A percentile compares a stretch with the other conserved stretches of the same genome.
Evolutionary conservation across 2,329 filamentous ascomycete genomes (phyloP).

Genomic region (Penicillium sp.): DNA sequence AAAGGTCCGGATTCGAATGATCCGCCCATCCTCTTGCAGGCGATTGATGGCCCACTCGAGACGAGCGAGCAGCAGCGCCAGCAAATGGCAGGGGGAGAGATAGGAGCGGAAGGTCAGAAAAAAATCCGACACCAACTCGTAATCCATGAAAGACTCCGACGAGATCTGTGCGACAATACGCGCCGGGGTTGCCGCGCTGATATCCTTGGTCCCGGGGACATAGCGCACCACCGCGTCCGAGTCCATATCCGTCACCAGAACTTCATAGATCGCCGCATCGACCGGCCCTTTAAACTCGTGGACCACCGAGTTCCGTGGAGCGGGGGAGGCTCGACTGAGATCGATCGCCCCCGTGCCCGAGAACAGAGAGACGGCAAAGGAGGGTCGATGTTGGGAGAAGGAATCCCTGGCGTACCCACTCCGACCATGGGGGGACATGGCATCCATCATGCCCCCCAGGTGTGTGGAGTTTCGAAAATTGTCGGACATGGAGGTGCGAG

Average conservation of each 20-base stretch:
- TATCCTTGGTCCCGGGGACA: conserved; percentile 61
- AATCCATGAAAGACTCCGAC: conserved; percentile 90
- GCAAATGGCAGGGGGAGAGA: conserved; percentile 66
- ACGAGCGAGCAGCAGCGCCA: conserved; percentile 77
- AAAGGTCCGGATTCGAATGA: conserved; percentile 93
- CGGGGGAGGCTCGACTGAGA: conserved; percentile 26
- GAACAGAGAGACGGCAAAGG: conserved; percentile 35
- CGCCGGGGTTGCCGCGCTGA: conserved; percentile 83
- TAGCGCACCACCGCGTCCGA: conserved; percentile 78
- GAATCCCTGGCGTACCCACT: conserved; percentile 24
- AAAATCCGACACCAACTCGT: conserved; percentile 94
- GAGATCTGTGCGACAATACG: conserved; percentile 94
- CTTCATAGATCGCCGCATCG: conserved; percentile 64
- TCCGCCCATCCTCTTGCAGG: conserved; percentile 75
- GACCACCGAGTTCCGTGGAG: conserved; percentile 36
- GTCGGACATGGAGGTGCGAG: conserved; percentile 59
- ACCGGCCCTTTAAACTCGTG: conserved; percentile 58
- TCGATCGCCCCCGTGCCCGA: conserved; percentile 30
- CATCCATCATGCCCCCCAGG: conserved; percentile 36
- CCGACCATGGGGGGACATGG: conserved; percentile 17
- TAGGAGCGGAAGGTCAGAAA: conserved; percentile 93
- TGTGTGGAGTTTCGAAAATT: conserved; percentile 61
- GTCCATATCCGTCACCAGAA: conserved; percentile 74
- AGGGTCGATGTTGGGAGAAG: conserved; percentile 22
- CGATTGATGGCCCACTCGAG: conserved; percentile 79